These are phyloP conservation scores for Botryotinia globosa DNA, from an alignment of 2,329 filamentous ascomycete species.

Conservation along the genomic window DNA sequence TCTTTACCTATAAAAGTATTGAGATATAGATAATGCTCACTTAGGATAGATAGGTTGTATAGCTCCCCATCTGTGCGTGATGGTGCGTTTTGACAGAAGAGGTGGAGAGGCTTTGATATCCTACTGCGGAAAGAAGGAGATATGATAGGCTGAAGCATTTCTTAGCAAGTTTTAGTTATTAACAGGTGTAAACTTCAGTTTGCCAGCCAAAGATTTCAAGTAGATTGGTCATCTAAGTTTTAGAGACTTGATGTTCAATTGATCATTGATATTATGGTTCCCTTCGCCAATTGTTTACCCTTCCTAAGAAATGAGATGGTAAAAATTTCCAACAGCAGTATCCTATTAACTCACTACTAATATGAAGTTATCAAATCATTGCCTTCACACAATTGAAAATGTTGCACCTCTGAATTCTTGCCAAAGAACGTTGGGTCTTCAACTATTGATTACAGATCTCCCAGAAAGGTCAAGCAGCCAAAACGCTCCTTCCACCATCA, in stretches of 20 bases:
- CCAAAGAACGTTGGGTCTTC: background rate
- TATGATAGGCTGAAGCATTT: background rate
- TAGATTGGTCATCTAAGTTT: background rate
- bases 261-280: background rate
- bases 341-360: background rate
- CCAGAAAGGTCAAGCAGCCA: background rate
- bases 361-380: background rate
- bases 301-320: background rate
- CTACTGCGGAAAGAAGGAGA: background rate
- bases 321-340: no score
- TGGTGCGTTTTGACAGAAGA: background rate
- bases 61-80: background rate
- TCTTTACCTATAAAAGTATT: background rate
- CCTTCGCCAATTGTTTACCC: background rate
- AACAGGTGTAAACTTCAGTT: no score
- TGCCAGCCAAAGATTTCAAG: background rate
- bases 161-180: background rate
- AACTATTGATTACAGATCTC: background rate
- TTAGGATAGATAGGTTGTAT: background rate
- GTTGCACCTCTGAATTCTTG: background rate
- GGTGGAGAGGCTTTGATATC: background rate
- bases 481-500: constrained; percentile 10
- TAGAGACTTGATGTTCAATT: background rate
- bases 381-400: background rate
- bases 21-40: background rate